Evolutionary conservation across 1,139 yeast genomes (phyloP).

Genomic region (Nakaseomyces glabratus): DNA sequence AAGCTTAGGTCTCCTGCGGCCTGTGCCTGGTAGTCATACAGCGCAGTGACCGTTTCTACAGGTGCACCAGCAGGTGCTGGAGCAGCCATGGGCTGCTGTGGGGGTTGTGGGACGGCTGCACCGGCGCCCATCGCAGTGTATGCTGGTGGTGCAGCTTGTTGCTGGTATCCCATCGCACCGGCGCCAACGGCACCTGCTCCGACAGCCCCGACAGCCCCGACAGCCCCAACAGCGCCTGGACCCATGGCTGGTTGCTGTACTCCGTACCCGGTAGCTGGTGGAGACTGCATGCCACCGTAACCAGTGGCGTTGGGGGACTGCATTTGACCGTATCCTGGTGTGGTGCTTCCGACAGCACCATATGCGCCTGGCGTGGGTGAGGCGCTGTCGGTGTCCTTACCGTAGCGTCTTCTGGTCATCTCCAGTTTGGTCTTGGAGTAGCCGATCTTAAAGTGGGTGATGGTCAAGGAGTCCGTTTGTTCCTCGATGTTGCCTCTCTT

Average conservation of each 20-base stretch:
- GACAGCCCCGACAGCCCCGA: no score
- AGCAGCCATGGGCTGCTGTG: conserved; percentile 18
- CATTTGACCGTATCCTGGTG: conserved; percentile 9
- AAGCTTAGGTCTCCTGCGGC: conserved; percentile 85
- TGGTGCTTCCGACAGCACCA: conserved; percentile 16
- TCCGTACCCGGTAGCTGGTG: conserved; percentile 25
- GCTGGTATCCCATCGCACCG: conserved; percentile 11
- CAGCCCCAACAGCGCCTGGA: conserved; percentile 5
- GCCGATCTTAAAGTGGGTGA: conserved; percentile 83
- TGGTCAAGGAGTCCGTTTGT: conserved; percentile 72
- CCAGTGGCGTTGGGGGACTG: conserved; percentile 14
- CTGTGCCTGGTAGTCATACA: conserved; percentile 72
- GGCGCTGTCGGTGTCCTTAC: conserved; percentile 34
- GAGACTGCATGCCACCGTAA: conserved; percentile 14
- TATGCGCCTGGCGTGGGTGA: conserved; percentile 22
- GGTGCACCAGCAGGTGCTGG: conserved; percentile 34
- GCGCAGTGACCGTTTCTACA: conserved; percentile 57
- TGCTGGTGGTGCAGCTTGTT: conserved; percentile 14
- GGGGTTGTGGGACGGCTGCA: conserved; percentile 15
- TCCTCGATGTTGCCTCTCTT: conserved; percentile 92
- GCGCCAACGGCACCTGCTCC: no score
- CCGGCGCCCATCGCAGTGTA: conserved; percentile 12
- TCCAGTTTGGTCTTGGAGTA: conserved; percentile 80
- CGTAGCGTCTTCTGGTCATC: conserved; percentile 69
- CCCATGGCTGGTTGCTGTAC: conserved; percentile 11